Evolutionary conservation across 768 basidiomycete species (phyloP).

Genomic region (Pleurotus tuber-regium): DNA sequence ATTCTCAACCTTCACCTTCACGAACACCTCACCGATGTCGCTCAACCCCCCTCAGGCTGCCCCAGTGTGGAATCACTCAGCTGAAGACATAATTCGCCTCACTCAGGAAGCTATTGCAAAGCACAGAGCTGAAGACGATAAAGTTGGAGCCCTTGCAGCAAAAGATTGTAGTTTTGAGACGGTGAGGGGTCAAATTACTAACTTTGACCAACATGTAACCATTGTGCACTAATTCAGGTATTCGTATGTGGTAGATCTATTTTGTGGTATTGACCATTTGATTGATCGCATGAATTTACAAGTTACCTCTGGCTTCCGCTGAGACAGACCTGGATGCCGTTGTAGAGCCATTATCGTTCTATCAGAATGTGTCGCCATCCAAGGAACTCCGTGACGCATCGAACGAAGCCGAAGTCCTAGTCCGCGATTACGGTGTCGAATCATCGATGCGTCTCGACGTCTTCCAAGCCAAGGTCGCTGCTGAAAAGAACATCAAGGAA

Average conservation of each 20-base stretch:
- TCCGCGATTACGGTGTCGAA: slow-evolving; percentile 73
- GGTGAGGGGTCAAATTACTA: too few relatives aligned
- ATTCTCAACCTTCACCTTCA: slow-evolving; percentile 25
- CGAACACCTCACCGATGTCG: slow-evolving; percentile 30
- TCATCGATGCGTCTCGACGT: slow-evolving; percentile 80
- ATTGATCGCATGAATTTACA: slow-evolving; percentile 10
- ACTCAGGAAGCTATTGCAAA: slow-evolving; percentile 59
- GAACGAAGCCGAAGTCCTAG: slow-evolving; percentile 66
- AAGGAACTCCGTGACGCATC: slow-evolving; percentile 82
- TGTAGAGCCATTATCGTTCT: slow-evolving; percentile 68
- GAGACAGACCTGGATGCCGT: slow-evolving; percentile 52
- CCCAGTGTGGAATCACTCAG: slow-evolving; percentile 63
- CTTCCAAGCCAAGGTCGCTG: slow-evolving; percentile 67
- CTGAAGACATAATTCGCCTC: slow-evolving; percentile 54
- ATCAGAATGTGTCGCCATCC: slow-evolving; percentile 75
- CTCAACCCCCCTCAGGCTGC: slow-evolving; percentile 65
- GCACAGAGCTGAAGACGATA: slow-evolving; percentile 54
- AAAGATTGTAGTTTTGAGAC: slow-evolving; percentile 65
- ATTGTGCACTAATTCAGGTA: slow-evolving; percentile 61
- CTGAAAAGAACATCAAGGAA: slow-evolving; percentile 64
- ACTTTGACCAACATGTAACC: too few relatives aligned
- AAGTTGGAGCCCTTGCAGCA: slow-evolving; percentile 53
- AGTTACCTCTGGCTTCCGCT: slow-evolving; percentile 60
- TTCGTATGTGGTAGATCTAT: slow-evolving; percentile 61
- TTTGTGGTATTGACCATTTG: not conserved